phyloP scores from a whole-genome alignment of 2,329 filamentous ascomycete genomes.

The Monosporascus sp. region DNA sequence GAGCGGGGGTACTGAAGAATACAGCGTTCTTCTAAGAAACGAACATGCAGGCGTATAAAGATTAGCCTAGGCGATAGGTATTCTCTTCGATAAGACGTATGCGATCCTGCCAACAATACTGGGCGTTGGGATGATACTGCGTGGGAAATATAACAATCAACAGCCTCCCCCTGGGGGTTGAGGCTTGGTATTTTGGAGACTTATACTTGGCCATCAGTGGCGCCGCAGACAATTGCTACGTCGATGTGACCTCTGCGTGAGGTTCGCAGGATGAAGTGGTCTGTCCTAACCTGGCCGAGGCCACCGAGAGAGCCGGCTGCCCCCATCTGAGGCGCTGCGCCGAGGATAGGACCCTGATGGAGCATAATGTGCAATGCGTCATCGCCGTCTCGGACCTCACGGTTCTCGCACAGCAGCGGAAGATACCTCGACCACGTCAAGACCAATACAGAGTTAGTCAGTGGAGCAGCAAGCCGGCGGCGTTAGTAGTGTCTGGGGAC shows the following conservation, averaged over 20 bases:
- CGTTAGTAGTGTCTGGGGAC: too few species aligned
- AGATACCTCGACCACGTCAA: too few species aligned
- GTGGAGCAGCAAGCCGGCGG: too few species aligned
- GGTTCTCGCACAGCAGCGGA: too few species aligned
- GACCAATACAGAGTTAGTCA: too few species aligned
- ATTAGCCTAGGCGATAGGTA: not conserved
- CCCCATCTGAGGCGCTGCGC: not conserved
- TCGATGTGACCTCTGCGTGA: slow-evolving; percentile 1
- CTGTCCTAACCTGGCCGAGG: not conserved
- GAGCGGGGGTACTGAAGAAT: too few species aligned
- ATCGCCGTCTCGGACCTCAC: not conserved
- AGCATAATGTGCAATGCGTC: not conserved
- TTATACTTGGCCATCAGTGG: not conserved
- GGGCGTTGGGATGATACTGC: slow-evolving; percentile 2
- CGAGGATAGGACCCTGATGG: not conserved
- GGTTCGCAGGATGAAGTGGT: not conserved
- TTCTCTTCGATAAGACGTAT: not conserved
- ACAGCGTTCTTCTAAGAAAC: too few species aligned
- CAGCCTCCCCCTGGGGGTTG: not conserved
- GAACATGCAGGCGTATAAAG: too few species aligned
- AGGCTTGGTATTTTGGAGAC: not conserved
- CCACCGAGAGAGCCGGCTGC: not conserved
- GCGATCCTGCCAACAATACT: not conserved
- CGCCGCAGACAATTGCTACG: slow-evolving; percentile 1
- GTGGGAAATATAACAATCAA: not conserved